Conservation (phyloP, 305 asterid genomes). For the Fraxinus greggii region DNA sequence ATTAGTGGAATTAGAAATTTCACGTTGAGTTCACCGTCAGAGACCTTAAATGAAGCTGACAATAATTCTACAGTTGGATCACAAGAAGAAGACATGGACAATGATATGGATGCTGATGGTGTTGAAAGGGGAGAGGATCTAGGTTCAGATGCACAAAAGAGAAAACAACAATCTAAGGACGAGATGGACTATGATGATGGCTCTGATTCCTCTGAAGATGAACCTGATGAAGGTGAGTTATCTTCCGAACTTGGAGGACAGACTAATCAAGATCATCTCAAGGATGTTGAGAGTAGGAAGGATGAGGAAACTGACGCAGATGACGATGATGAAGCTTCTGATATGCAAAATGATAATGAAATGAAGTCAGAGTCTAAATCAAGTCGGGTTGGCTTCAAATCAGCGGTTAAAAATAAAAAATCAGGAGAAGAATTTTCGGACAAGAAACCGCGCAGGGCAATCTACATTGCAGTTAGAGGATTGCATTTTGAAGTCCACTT, state of each 20-base stretch:
- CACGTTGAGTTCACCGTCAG: conserved; percentile 35
- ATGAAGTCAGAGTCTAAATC: conserved; percentile 37
- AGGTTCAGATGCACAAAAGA: conserved; percentile 61
- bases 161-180: conserved; percentile 65
- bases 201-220: conserved; percentile 38
- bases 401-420: conserved; percentile 24
- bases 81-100: conserved; percentile 34
- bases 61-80: conserved; percentile 39
- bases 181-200: conserved; percentile 83
- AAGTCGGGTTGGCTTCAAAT: conserved; percentile 18
- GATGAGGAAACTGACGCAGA: conserved; percentile 39
- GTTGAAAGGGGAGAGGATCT: conserved; percentile 68
- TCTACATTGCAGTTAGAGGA: conserved; percentile 41
- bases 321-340: conserved; percentile 30
- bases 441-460: conserved; percentile 36
- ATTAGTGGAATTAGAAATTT: conserved; percentile 55
- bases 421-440: neutral
- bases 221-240: conserved; percentile 38
- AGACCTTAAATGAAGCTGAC: conserved; percentile 38
- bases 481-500: conserved; percentile 55
- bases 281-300: conserved; percentile 29
- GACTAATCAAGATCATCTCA: conserved; percentile 28
- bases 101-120: conserved; percentile 50
- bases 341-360: conserved; percentile 31
- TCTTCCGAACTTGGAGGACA: conserved; percentile 28